Conservation (phyloP, 306 rosid genomes). For the Castanea crenata region DNA sequence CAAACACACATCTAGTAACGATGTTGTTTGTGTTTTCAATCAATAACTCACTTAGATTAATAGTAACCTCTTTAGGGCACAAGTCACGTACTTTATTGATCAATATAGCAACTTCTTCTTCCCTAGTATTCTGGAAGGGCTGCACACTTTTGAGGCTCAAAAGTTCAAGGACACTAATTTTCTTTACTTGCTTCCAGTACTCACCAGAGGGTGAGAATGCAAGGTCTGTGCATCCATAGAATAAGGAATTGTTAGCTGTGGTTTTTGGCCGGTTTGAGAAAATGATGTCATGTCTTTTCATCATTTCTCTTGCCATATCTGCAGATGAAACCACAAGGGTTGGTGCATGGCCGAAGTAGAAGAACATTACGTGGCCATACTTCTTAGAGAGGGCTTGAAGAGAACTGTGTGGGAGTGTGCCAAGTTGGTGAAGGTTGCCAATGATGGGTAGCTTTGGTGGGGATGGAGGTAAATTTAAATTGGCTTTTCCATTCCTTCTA, state of each 20-base stretch:
- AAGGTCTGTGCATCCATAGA: constrained; percentile 19
- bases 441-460: constrained; percentile 11
- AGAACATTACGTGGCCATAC: constrained; percentile 12
- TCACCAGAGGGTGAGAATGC: constrained; percentile 9
- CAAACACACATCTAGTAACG: not conserved
- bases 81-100: not conserved
- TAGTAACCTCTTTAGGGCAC: not conserved
- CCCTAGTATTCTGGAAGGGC: constrained; percentile 1
- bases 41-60: constrained; percentile 6
- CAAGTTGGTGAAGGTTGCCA: constrained; percentile 31
- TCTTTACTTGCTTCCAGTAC: constrained; percentile 18
- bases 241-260: not conserved
- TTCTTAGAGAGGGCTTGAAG: not conserved
- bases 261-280: constrained; percentile 21
- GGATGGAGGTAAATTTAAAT: constrained; percentile 3
- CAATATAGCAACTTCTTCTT: not conserved
- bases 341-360: constrained; percentile 6
- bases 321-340: constrained; percentile 31
- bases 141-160: constrained; percentile 12
- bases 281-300: constrained; percentile 26
- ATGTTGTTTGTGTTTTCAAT: not conserved
- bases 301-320: constrained; percentile 19
- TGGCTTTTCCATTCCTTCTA: not conserved
- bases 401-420: constrained; percentile 19
- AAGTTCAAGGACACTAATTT: constrained; percentile 1